phyloP scores from a whole-genome alignment of 2,329 filamentous ascomycete genomes.

The Botrytis fragariae region DNA sequence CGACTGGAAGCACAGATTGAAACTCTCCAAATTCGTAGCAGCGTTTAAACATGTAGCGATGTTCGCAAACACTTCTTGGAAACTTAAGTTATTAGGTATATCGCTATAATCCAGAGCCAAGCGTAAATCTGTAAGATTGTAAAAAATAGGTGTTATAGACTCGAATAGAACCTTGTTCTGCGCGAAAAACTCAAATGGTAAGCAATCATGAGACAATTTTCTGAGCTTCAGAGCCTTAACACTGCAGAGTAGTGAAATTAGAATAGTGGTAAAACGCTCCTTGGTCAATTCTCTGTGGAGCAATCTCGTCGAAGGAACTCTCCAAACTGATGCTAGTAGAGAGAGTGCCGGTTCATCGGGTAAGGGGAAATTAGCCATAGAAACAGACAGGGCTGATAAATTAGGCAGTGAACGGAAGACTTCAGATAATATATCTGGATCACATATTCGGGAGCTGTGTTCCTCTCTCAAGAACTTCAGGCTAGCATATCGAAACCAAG shows the following conservation, averaged over 20 bases:
- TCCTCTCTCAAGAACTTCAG: constrained; percentile 36
- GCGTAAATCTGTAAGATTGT: constrained; percentile 24
- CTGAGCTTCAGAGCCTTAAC: constrained; percentile 19
- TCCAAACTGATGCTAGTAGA: constrained; percentile 31
- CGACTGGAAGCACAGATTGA: constrained; percentile 27
- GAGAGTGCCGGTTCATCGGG: constrained; percentile 15
- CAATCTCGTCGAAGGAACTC: constrained; percentile 30
- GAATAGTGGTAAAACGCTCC: constrained; percentile 29
- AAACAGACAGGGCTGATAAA: constrained; percentile 20
- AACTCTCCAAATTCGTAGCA: constrained; percentile 23
- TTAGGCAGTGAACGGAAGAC: constrained; percentile 28
- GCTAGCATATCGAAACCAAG: constrained; percentile 36
- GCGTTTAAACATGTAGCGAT: constrained; percentile 25
- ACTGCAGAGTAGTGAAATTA: constrained; percentile 19
- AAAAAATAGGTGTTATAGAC: constrained; percentile 25
- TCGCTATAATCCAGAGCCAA: constrained; percentile 31
- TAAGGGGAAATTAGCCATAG: neutral
- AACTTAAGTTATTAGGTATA: constrained; percentile 6
- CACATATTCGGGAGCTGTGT: constrained; percentile 29
- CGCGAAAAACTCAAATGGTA: constrained; percentile 37
- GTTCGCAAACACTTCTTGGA: constrained; percentile 24
- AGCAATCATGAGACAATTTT: constrained; percentile 31
- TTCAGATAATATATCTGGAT: constrained; percentile 22
- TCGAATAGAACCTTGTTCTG: constrained; percentile 24
- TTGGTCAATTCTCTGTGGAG: constrained; percentile 29